Conservation (phyloP, 371 early-diverging fungal genomes). For the Choanephora cucurbitarum region DNA sequence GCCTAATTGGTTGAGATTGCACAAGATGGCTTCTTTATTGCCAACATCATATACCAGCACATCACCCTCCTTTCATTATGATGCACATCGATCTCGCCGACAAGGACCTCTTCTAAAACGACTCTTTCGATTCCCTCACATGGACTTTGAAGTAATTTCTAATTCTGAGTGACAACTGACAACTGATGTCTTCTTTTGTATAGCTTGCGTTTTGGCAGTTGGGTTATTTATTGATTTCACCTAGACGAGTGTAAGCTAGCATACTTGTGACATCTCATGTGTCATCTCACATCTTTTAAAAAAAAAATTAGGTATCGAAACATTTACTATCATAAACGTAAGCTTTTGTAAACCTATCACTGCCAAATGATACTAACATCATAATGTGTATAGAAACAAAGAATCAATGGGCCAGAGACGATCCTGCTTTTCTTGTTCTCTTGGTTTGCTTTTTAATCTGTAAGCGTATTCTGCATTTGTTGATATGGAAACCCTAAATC, state of each 20-base stretch:
- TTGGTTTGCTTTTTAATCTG: conserved; percentile 60
- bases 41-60: no score
- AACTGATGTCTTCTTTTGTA: not conserved
- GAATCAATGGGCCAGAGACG: conserved; percentile 95
- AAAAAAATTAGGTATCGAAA: conserved; percentile 86
- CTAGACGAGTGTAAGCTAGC: conserved; percentile 86
- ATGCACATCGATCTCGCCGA: not conserved
- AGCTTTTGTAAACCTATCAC: no score
- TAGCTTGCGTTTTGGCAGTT: conserved; percentile 90
- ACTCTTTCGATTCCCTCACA: conserved; percentile 75
- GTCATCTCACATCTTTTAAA: no score
- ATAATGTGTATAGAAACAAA: conserved; percentile 73
- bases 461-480: no score
- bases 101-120: conserved; percentile 45
- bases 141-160: conserved; percentile 77
- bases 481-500: no score
- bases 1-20: no score
- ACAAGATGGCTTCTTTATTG: no score
- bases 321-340: conserved; percentile 91
- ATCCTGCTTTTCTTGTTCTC: conserved; percentile 88
- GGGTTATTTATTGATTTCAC: conserved; percentile 80
- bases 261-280: no score
- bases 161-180: conserved; percentile 5
- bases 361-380: no score
- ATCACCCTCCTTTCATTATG: no score